Conservation (phyloP, 805 yeast genomes). For the Myxozyma mucilagina region DNA sequence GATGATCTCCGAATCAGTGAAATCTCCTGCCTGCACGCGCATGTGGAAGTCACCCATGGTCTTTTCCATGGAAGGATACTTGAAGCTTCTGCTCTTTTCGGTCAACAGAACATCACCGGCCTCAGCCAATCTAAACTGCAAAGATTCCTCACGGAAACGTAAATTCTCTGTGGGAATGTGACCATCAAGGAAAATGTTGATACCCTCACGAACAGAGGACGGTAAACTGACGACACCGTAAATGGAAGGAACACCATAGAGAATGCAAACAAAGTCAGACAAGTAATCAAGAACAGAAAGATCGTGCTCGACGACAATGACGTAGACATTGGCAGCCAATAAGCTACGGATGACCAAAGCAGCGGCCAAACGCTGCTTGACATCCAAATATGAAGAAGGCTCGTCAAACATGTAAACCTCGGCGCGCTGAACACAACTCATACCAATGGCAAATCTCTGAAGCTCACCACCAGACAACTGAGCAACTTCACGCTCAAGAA, state of each 20-base stretch:
- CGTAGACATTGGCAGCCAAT: slow-evolving; percentile 67
- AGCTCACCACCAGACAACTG: slow-evolving; percentile 97
- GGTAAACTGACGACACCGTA: slow-evolving; percentile 99
- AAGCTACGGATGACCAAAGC: slow-evolving; percentile 91
- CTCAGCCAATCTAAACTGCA: slow-evolving; percentile 90
- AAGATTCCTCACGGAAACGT: slow-evolving; percentile 93
- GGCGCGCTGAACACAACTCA: slow-evolving; percentile 94
- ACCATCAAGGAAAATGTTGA: slow-evolving; percentile 97
- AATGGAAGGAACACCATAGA: slow-evolving; percentile 97
- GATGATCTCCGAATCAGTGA: slow-evolving; percentile 92
- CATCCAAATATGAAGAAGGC: slow-evolving; percentile 97
- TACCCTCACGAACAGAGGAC: slow-evolving; percentile 97
- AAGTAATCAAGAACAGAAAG: slow-evolving; percentile 94
- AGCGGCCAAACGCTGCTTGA: slow-evolving; percentile 97
- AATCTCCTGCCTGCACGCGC: slow-evolving; percentile 79
- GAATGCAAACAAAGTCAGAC: slow-evolving; percentile 93
- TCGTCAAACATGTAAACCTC: slow-evolving; percentile 99
- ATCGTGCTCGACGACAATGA: slow-evolving; percentile 98
- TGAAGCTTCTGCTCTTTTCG: slow-evolving; percentile 76
- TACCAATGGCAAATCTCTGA: slow-evolving; percentile 96
- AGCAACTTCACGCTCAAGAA: slow-evolving; percentile 82
- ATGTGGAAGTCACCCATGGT: slow-evolving; percentile 96
- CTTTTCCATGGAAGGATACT: slow-evolving; percentile 80
- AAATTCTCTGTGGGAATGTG: slow-evolving; percentile 95
- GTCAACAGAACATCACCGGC: slow-evolving; percentile 73